Percentiles rank a stretch among this genome's conserved stretches.
These are phyloP conservation scores for Fusarium torulosum DNA, from an alignment of 2,329 filamentous ascomycete species.

Conservation along the genomic window DNA sequence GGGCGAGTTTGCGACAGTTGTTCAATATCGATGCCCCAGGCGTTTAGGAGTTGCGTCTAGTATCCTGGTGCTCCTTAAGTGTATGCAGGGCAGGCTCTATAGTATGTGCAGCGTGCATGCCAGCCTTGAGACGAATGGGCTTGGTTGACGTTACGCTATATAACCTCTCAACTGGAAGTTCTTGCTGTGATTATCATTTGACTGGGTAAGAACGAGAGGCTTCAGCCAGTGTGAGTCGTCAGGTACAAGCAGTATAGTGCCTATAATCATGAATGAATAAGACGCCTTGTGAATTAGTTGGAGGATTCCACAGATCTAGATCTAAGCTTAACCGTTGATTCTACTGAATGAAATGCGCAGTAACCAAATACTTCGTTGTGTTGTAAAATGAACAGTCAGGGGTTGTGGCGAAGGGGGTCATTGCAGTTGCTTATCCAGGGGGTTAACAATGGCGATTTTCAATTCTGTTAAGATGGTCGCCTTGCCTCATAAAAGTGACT, in stretches of 20 bases:
- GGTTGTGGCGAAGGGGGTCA: not conserved
- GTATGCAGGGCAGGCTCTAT: not conserved
- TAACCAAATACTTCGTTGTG: not conserved
- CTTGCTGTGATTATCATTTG: not conserved
- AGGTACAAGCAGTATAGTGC: constrained; percentile 1
- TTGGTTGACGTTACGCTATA: not conserved
- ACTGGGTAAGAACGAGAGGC: constrained; percentile 1
- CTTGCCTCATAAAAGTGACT: not conserved
- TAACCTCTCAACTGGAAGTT: not conserved
- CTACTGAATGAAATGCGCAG: not conserved
- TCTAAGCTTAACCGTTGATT: not conserved
- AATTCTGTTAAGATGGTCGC: not conserved
- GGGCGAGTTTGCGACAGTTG: not conserved
- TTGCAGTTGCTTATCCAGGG: not conserved
- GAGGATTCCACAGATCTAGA: not conserved
- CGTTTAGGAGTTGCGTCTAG: not conserved
- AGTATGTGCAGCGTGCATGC: constrained; percentile 1
- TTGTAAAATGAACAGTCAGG: not conserved
- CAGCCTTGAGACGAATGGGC: not conserved
- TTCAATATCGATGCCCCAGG: not conserved
- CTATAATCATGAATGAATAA: not conserved
- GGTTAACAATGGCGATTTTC: not conserved
- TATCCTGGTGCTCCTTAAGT: not conserved
- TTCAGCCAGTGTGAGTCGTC: not conserved
- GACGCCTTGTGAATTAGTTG: not conserved